Evolutionary conservation across 1,284 basidiomycete species (phyloP).

Genomic region (Tilletia caries): DNA sequence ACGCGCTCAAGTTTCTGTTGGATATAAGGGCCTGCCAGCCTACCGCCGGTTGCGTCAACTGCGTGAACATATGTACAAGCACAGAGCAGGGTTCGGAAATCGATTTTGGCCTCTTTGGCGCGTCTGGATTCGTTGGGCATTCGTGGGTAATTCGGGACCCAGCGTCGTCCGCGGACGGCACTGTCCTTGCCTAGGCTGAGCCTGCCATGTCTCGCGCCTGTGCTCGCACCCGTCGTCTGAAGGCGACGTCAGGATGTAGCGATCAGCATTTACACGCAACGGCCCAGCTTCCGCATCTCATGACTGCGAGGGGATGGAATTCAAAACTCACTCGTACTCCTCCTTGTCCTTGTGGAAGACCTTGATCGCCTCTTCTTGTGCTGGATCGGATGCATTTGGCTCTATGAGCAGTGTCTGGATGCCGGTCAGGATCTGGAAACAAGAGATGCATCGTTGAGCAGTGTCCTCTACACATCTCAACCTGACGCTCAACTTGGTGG

Average conservation of each 20-base stretch:
- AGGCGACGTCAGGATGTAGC: too few relatives aligned
- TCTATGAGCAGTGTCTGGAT: constrained; percentile 91
- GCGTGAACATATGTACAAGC: too few relatives aligned
- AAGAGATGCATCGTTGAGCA: constrained; percentile 13
- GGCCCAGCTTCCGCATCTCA: neutral
- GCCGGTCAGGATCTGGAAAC: constrained; percentile 90
- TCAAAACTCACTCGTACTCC: constrained; percentile 41
- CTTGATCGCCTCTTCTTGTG: constrained; percentile 93
- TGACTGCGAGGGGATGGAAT: neutral
- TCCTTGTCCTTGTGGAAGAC: constrained; percentile 75
- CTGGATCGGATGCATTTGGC: constrained; percentile 90
- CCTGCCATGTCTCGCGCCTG: constrained; percentile 9
- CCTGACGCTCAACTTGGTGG: neutral
- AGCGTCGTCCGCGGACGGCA: too few relatives aligned
- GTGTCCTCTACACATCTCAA: neutral
- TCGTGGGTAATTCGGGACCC: too few relatives aligned
- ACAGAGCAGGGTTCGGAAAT: too few relatives aligned
- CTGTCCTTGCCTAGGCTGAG: neutral
- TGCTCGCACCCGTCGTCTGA: constrained; percentile 9
- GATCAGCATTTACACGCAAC: too few relatives aligned
- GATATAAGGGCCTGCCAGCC: too few relatives aligned
- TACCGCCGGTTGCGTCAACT: too few relatives aligned
- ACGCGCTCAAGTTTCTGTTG: too few relatives aligned
- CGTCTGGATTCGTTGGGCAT: too few relatives aligned
- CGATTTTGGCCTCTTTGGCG: too few relatives aligned